Evolutionary conservation across 2,329 filamentous ascomycete species (phyloP), one percentile per base, ranked within the genome.

Genomic region (Aspergillus bombycis): DNA sequence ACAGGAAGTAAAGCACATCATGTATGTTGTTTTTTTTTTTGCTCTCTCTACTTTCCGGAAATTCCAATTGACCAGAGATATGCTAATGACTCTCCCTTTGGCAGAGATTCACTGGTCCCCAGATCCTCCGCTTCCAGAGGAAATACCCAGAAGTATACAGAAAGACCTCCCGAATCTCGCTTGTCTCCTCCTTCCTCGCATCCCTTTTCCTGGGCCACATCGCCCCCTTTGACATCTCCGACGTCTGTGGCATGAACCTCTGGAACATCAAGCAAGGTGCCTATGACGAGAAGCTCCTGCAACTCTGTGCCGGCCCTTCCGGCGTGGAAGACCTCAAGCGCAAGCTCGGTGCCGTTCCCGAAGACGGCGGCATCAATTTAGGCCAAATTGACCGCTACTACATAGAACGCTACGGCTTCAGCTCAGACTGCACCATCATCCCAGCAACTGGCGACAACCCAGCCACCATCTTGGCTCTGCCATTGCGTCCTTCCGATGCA

Each of bases 361-460:
- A 89, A 71, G 93, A 97, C 75, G 94, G 94, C 57, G 94, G 93
- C 54, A 86, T 86, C 60, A 88, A 88, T 73, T 86, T 97, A 67
- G 95, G 95, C 59, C 76, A 80, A 54, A 87, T 98, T 67, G 89
- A 90, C 55, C 73, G 80, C 8, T 99, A 98, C 83, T 98, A 94
- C 75, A 87, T 90, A 53, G 73, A 84, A 58, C 88, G 89, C 43
- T 96, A 93, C 77, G 90, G 91, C 64, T 96, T 98, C 83, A 84
- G 85, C 59, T 70, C 84, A 0, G 87, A 90, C 62, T 96, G 94
- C 75, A 87, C 88, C 61, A 84, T 99, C 66, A 88, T 91, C 11
- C 91, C 94, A 1, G 96, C 95, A 75, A 98, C 95, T 0, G 95
- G 95, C 64, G 95, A 99, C 79, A 99, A 99, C 80, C 95, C 94